Base-by-base conservation (phyloP, 1,284 basidiomycete species). In the Fomes fomentarius region DNA sequence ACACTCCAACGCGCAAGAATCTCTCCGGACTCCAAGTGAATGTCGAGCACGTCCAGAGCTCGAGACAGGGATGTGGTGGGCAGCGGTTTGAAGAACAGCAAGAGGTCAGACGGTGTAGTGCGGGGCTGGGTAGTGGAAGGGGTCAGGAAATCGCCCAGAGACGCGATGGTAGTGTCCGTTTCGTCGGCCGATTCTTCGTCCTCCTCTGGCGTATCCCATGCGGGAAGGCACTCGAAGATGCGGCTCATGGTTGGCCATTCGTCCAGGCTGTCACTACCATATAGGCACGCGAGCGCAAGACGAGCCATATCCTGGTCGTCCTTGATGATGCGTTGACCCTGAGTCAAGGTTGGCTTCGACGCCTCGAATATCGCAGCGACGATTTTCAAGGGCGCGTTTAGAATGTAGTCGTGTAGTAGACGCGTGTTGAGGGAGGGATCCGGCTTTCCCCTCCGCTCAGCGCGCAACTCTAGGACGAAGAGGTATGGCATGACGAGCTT, bases 141-240 rank as follows among this genome's bases (percentile, higher is more conserved):
- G 6, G 81, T 77, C 7, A 95, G 85, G 62, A 91, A 95, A 9
- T 82, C 75, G 15, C 89, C 89, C 15, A 96, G 83, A 10, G 91
- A 93, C 6, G 82, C 71, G 41, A 95, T 77, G 0, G 92, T 95
- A 12, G 88, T 89, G 51, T 93, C 86, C 12, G 84, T 85, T 48
- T 85, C 85, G 58, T 92, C 91, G 38, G 79, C 81, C 51, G 90
- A 83, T 46, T 82, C 80, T 34, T 80, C 79, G 48, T 82, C 81
- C 11, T 79, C 78, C 22, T 73, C 69, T 1, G 78, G 68, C 26
- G 86, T 77, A 55, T 89, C 85, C 93, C 93, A 97, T 8, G 89
- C 94, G 0, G 95, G 95, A 39, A 97, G 77, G 67, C 94, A 97
- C 69, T 98, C 95, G 69, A 98, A 97, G 52, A 97, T 92, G 31